A percentile compares a stretch with the other conserved stretches of the same genome.
Evolutionary conservation across 495 filamentous ascomycete genomes (phyloP).

Genomic region (Staphylotrichum tortipilum): DNA sequence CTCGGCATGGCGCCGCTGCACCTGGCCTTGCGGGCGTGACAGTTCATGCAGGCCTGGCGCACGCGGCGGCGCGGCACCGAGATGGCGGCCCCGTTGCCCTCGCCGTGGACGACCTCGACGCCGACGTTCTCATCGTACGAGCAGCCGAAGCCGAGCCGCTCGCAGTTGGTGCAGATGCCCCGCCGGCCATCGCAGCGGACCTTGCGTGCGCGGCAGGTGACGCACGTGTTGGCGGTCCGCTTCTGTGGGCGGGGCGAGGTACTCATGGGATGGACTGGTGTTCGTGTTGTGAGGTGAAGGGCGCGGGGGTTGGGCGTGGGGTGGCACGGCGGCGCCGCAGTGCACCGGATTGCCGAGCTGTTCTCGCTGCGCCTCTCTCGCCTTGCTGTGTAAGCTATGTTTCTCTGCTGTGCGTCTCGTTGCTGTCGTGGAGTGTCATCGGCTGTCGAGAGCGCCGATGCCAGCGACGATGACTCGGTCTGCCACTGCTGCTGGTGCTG

Average conservation of each 20-base stretch:
- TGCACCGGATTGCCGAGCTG: too few species aligned
- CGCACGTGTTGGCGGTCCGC: slow-evolving; percentile 30
- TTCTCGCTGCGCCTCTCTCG: too few species aligned
- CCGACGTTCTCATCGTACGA: slow-evolving; percentile 36
- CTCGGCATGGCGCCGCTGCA: slow-evolving; percentile 41
- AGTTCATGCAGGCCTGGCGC: slow-evolving; percentile 40
- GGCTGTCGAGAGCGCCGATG: too few species aligned
- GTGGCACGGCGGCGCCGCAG: too few species aligned
- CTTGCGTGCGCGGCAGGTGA: slow-evolving; percentile 42
- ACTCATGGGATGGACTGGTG: slow-evolving; percentile 11
- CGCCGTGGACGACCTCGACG: slow-evolving; percentile 23
- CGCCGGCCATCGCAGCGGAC: slow-evolving; percentile 42
- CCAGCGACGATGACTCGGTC: too few species aligned
- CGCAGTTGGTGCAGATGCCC: slow-evolving; percentile 39
- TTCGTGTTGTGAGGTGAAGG: not conserved
- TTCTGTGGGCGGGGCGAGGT: slow-evolving; percentile 24
- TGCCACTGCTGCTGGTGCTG: not conserved
- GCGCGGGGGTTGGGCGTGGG: too few species aligned
- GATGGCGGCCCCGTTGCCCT: slow-evolving; percentile 21
- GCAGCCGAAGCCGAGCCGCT: slow-evolving; percentile 41
- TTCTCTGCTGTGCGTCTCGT: too few species aligned
- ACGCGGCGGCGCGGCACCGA: slow-evolving; percentile 40
- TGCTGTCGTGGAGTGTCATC: not conserved
- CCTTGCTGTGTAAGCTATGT: too few species aligned
- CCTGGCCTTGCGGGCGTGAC: slow-evolving; percentile 40